Evolutionary conservation across 2,329 filamentous ascomycete genomes (phyloP).

Genomic region (Lasiodiplodia sp.): DNA sequence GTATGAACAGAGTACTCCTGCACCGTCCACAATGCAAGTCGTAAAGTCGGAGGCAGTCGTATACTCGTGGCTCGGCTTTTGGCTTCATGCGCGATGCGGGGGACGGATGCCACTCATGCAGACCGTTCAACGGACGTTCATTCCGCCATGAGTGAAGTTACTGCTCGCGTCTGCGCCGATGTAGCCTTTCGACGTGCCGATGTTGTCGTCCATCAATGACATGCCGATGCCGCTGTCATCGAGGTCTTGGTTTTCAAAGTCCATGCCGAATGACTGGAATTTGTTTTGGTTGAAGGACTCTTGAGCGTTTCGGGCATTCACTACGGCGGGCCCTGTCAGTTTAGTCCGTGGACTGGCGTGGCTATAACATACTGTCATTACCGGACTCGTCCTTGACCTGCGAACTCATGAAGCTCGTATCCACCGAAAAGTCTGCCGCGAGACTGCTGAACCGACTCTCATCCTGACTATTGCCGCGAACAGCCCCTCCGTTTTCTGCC

Average conservation of each 20-base stretch:
- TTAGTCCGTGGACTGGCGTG: constrained; percentile 14
- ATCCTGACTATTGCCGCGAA: constrained; percentile 41
- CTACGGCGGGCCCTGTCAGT: constrained; percentile 26
- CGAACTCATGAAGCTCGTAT: constrained; percentile 30
- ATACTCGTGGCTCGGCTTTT: constrained; percentile 24
- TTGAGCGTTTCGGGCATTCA: constrained; percentile 24
- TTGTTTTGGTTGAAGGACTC: constrained; percentile 29
- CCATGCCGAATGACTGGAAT: constrained; percentile 29
- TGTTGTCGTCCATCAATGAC: constrained; percentile 31
- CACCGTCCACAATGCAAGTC: constrained; percentile 29
- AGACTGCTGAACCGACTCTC: constrained; percentile 49
- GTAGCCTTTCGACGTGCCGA: constrained; percentile 26
- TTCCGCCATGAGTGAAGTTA: constrained; percentile 24
- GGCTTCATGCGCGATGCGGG: constrained; percentile 1
- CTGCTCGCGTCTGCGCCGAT: constrained; percentile 13
- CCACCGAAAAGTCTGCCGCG: constrained; percentile 45
- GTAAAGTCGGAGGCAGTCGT: constrained; percentile 29
- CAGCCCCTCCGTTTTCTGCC: constrained; percentile 44
- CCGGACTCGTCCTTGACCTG: constrained; percentile 29
- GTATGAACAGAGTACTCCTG: constrained; percentile 26
- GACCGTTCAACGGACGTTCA: constrained; percentile 23
- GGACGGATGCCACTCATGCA: background rate
- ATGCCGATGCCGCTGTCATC: constrained; percentile 34
- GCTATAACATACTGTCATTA: constrained; percentile 30
- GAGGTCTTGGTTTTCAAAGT: constrained; percentile 27